Evolutionary conservation across 2,329 filamentous ascomycete genomes (phyloP), one percentile per base, ranked within the genome.

Genomic region (Sphaerostilbella broomeana): DNA sequence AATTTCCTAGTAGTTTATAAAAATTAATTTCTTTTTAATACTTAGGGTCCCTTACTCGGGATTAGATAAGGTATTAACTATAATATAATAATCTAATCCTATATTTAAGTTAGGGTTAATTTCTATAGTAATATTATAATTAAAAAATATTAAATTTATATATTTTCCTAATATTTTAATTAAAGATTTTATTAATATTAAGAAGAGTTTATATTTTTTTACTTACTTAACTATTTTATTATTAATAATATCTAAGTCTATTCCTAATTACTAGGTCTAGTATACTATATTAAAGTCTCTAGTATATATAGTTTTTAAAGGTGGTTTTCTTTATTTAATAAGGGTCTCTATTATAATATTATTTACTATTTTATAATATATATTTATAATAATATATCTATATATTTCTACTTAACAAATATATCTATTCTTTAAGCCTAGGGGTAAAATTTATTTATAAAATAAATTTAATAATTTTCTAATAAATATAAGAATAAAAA

Each of bases 401-500:
- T 28, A 28, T 8, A 28, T 13, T 28, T 28, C n/a, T 28, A 28
- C 15, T 13, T 28, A 28, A 28, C 15, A 28, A 13, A 28, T 28
- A 28, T 28, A 28, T 8, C 15, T 28, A 28, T 13, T 28, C n/a
- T 28, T 13, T 37, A 37, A 4, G 0, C 10, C 9, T 17, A 37
- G 7, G n/a, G 11, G 2, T 4, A 4, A 37, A 2, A 37, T 3
- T 29, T 37, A 37, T 30, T 22, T 28, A 37, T 12, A 19, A 16
- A 10, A 4, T 7, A 24, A 13, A 15, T 37, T 37, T 15, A 13
- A 4, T n/a, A 17, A 24, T 6, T n/a, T 30, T 30, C 29, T 37
- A 37, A 37, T 30, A 37, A 21, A 37, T 30, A 30, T 37, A 37
- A 37, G n/a, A 15, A 37, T 9, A 20, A 37, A 37, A n/a, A 5